phyloP scores from a whole-genome alignment of 371 early-diverging fungal genomes.

The Catenaria anguillulae region DNA sequence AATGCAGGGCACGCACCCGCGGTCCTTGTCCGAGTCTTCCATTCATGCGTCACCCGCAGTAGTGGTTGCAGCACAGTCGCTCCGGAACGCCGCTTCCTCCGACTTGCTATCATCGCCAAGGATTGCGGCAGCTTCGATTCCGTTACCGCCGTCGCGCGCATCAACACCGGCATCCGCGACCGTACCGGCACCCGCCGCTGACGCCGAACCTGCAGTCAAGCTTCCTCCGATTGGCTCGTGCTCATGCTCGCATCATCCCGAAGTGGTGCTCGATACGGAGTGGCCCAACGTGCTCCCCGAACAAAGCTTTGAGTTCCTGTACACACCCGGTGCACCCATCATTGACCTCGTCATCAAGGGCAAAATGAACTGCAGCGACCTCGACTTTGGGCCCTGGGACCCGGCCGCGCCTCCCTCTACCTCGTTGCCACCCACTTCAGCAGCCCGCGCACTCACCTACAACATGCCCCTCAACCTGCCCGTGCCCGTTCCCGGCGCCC shows the following conservation, averaged over 20 bases:
- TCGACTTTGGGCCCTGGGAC: no score
- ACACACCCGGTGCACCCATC: no score
- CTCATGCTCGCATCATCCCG: no score
- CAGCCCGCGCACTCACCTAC: constrained; percentile 17
- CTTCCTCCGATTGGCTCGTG: no score
- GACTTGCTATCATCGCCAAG: not conserved
- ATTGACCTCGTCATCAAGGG: no score
- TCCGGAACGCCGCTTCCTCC: not conserved
- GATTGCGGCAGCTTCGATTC: not conserved
- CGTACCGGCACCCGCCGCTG: not conserved
- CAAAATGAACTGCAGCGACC: no score
- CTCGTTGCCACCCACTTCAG: no score
- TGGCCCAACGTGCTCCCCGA: not conserved
- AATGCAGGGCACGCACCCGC: no score
- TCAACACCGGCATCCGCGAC: not conserved
- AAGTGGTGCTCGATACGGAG: not conserved
- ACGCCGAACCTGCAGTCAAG: no score
- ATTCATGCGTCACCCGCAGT: no score
- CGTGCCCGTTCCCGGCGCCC: constrained; percentile 24
- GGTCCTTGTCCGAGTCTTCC: not conserved
- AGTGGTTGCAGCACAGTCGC: not conserved
- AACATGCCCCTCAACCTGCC: constrained; percentile 27
- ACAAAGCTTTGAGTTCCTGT: not conserved
- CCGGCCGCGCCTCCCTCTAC: no score
- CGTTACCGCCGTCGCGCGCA: not conserved